Conservation (phyloP, 345 rosid species). For the Syzygium grande region DNA sequence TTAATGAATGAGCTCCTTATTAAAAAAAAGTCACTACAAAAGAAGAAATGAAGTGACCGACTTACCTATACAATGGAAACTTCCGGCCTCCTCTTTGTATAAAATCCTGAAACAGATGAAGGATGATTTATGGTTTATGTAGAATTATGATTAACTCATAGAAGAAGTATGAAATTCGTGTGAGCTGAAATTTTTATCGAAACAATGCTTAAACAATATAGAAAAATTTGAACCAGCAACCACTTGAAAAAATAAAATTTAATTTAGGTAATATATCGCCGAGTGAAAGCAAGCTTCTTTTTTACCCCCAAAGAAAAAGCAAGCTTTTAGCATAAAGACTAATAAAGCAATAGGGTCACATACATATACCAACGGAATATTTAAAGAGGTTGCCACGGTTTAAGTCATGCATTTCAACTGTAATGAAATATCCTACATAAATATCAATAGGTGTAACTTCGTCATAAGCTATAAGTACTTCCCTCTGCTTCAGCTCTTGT, state of each 20-base stretch:
- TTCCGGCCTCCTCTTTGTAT: constrained; percentile 72
- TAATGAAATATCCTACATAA: not conserved
- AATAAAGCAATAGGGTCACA: not conserved
- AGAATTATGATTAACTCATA: not conserved
- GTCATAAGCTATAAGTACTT: not conserved
- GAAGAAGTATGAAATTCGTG: not conserved
- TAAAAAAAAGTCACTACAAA: not conserved
- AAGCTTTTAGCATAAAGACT: not conserved
- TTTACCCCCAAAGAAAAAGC: not conserved
- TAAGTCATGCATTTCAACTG: not conserved
- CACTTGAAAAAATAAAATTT: not conserved
- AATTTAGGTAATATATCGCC: not conserved
- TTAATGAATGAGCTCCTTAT: not conserved
- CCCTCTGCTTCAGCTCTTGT: not conserved
- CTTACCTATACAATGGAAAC: constrained; percentile 82
- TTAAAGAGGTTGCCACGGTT: not conserved
- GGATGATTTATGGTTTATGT: not conserved
- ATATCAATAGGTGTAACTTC: not conserved
- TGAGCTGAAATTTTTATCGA: not conserved
- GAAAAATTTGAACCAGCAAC: not conserved
- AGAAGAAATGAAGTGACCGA: not conserved
- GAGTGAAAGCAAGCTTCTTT: not conserved
- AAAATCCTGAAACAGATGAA: constrained; percentile 49
- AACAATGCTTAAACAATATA: not conserved
- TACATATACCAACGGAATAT: not conserved